Percentiles rank a stretch among this genome's conserved stretches.
phyloP scores from a whole-genome alignment of 2,329 filamentous ascomycete genomes.

The Colletotrichum melonis region DNA sequence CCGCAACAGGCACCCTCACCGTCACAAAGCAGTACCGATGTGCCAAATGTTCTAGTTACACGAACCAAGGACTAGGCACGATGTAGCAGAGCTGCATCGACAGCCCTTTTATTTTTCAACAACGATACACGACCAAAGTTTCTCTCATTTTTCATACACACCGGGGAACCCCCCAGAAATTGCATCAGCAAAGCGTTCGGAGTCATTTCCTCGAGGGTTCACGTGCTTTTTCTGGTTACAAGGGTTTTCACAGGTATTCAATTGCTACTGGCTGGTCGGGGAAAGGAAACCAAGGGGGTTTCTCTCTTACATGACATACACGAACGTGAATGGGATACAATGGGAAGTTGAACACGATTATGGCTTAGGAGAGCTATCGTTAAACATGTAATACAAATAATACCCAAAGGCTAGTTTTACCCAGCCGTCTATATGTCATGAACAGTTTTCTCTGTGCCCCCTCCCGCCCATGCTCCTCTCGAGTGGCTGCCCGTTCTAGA shows the following conservation, averaged over 20 bases:
- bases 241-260: slow-evolving; percentile 12
- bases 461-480: too few relatives aligned
- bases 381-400: slow-evolving; percentile 31
- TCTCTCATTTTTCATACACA: neutral
- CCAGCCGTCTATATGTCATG: neutral
- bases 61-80: neutral
- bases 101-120: neutral
- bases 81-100: neutral
- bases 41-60: neutral
- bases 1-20: neutral
- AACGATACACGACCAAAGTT: slow-evolving; percentile 12
- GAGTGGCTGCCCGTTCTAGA: neutral
- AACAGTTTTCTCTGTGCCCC: neutral
- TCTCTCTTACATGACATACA: slow-evolving; percentile 7
- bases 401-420: slow-evolving; percentile 10
- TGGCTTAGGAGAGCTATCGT: neutral
- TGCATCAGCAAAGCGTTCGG: slow-evolving; percentile 39
- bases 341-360: neutral
- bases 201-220: slow-evolving; percentile 32
- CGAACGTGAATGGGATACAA: slow-evolving; percentile 15
- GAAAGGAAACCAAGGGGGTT: neutral
- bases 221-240: slow-evolving; percentile 21
- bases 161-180: slow-evolving; percentile 35
- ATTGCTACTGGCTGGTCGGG: slow-evolving; percentile 1
- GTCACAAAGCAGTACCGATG: neutral